A percentile compares a stretch with the other conserved stretches of the same genome.
Evolutionary conservation across 2,329 filamentous ascomycete genomes (phyloP).

Genomic region (Lecanicillium sp.): DNA sequence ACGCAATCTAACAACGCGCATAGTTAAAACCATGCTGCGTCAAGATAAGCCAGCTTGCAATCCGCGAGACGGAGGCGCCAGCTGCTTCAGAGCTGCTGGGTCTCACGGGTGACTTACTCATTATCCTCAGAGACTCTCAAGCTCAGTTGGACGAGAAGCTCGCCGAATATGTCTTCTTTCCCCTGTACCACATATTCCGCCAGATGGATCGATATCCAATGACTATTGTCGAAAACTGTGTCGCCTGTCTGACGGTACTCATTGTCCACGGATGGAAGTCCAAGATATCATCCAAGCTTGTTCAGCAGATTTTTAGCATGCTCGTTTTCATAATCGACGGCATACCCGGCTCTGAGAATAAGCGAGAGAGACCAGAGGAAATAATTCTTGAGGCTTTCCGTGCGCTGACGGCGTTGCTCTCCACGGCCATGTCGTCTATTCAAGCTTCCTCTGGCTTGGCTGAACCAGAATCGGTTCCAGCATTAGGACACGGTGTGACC

Average conservation of each 20-base stretch:
- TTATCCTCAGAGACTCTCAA: constrained; percentile 37
- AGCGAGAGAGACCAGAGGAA: constrained; percentile 57
- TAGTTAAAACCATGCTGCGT: constrained; percentile 58
- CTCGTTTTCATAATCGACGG: constrained; percentile 75
- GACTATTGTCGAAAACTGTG: constrained; percentile 62
- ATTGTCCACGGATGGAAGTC: constrained; percentile 72
- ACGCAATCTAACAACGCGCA: background rate
- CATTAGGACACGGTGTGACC: constrained; percentile 75
- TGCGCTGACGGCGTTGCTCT: constrained; percentile 60
- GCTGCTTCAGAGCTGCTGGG: constrained; percentile 33
- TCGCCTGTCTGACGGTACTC: constrained; percentile 67
- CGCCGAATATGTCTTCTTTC: constrained; percentile 93
- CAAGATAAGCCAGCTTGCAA: constrained; percentile 48
- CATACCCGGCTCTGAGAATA: constrained; percentile 44
- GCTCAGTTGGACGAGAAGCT: constrained; percentile 66
- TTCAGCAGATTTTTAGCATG: constrained; percentile 77
- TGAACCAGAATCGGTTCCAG: constrained; percentile 57
- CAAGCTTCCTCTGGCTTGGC: constrained; percentile 40
- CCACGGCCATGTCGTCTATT: constrained; percentile 43
- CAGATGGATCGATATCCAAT: constrained; percentile 64
- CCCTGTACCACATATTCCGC: constrained; percentile 78
- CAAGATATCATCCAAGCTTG: constrained; percentile 61
- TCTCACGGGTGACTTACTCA: constrained; percentile 36
- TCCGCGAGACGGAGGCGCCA: constrained; percentile 36
- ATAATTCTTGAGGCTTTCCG: constrained; percentile 62